phyloP scores from a whole-genome alignment of 1,284 basidiomycete genomes.

The Puccinia hordei region DNA sequence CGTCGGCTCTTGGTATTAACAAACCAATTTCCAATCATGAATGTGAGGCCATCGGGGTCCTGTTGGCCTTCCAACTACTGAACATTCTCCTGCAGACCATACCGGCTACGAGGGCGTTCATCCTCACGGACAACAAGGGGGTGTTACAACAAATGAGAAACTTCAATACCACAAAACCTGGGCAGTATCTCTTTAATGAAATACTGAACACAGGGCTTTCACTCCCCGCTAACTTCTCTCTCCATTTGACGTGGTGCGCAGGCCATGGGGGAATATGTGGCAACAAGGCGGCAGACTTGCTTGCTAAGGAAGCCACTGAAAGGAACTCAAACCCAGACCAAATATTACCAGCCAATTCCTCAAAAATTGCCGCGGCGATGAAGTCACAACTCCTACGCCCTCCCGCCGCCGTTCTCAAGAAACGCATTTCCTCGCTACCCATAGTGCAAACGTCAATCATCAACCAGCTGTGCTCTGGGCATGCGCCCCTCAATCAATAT shows the following conservation, averaged over 20 bases:
- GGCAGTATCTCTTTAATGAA: not conserved
- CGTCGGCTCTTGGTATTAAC: not conserved
- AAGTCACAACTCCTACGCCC: no score
- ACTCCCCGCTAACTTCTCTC: not conserved
- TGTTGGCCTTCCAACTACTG: not conserved
- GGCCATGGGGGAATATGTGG: not conserved
- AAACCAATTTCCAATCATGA: no score
- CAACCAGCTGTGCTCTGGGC: not conserved
- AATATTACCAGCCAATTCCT: not conserved
- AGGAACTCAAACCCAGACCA: not conserved
- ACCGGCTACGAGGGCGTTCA: not conserved
- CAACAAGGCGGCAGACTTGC: not conserved
- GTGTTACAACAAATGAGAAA: not conserved
- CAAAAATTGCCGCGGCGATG: not conserved
- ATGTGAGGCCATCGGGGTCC: not conserved
- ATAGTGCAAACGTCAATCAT: not conserved
- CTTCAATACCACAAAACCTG: not conserved
- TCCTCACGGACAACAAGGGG: not conserved
- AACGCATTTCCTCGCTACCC: not conserved
- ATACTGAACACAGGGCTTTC: not conserved
- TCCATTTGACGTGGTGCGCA: not conserved
- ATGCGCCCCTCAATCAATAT: not conserved
- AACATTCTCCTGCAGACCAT: not conserved
- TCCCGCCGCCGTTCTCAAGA: no score
- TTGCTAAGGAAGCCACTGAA: not conserved